Conservation (phyloP, 306 rosid genomes). For the Styphnolobium japonicum region DNA sequence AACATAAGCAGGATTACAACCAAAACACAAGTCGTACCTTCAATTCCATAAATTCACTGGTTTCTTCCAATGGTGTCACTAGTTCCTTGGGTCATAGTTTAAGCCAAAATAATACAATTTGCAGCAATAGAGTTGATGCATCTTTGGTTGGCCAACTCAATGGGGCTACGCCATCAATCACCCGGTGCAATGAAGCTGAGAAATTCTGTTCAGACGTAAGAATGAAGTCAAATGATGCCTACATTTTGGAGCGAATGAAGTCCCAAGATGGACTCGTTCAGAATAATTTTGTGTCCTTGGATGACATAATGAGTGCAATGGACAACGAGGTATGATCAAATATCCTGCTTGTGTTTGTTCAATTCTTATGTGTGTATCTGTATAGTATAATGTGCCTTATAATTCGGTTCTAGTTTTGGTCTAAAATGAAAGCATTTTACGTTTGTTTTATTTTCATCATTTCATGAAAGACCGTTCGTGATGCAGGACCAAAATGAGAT, state of each 20-base stretch:
- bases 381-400: not conserved
- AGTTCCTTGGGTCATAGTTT: conserved; percentile 35
- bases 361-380: not conserved
- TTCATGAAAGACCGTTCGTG: conserved; percentile 13
- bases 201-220: conserved; percentile 26
- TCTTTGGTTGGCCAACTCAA: conserved; percentile 36
- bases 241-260: conserved; percentile 34
- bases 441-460: not conserved
- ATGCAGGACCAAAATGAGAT: conserved; percentile 54
- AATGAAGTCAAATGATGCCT: conserved; percentile 37
- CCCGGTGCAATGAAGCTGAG: conserved; percentile 22
- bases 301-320: conserved; percentile 51
- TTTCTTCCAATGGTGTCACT: conserved; percentile 23
- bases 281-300: conserved; percentile 41
- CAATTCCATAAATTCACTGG: conserved; percentile 30
- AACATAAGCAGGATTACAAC: conserved; percentile 33
- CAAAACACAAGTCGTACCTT: conserved; percentile 29
- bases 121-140: conserved; percentile 27
- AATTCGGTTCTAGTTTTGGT: not conserved
- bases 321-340: conserved; percentile 49
- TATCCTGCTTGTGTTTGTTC: not conserved
- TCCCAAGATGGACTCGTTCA: conserved; percentile 39
- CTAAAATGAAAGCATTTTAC: not conserved
- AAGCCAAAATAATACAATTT: conserved; percentile 39
- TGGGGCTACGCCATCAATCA: conserved; percentile 34